Evolutionary conservation across 192 early-diverging fungal genomes (phyloP).

Genomic region (Entomortierella parvispora): DNA sequence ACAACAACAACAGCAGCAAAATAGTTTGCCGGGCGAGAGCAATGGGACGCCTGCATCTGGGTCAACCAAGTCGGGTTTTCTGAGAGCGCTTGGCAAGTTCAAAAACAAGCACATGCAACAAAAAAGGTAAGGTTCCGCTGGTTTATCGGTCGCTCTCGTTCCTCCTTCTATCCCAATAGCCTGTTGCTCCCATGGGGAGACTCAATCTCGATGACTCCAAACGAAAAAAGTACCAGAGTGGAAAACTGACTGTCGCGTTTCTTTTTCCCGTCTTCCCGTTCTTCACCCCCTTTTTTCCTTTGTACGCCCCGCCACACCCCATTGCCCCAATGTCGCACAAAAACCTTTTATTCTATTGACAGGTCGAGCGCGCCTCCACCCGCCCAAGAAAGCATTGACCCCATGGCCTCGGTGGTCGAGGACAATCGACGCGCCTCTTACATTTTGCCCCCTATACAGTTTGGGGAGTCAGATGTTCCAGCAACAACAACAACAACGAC

Average conservation of each 20-base stretch:
- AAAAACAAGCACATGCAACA: slow-evolving; percentile 45
- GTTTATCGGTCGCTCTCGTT: not conserved
- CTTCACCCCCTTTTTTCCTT: too few relatives aligned
- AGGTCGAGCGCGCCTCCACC: slow-evolving; percentile 8
- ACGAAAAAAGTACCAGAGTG: not conserved
- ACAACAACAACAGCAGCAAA: not conserved
- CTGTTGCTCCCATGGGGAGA: too few relatives aligned
- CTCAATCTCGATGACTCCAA: too few relatives aligned
- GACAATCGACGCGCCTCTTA: slow-evolving; percentile 9
- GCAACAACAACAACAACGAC: not conserved
- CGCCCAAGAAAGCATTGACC: not conserved
- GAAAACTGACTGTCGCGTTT: not conserved
- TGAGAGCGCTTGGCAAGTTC: slow-evolving; percentile 45
- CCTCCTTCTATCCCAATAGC: not conserved
- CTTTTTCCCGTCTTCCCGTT: too few relatives aligned
- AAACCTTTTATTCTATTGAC: not conserved
- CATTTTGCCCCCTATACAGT: slow-evolving; percentile 12
- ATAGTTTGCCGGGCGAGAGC: not conserved
- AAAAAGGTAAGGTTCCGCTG: slow-evolving; percentile 22
- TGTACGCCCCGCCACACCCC: too few relatives aligned
- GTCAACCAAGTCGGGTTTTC: slow-evolving; percentile 28
- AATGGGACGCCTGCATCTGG: not conserved
- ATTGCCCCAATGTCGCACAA: not conserved
- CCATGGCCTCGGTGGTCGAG: not conserved
- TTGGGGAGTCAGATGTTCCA: slow-evolving; percentile 1